A percentile compares a stretch with the other conserved stretches of the same genome.
Evolutionary conservation across 306 rosid genomes (phyloP).

Genomic region (Quercus alba): DNA sequence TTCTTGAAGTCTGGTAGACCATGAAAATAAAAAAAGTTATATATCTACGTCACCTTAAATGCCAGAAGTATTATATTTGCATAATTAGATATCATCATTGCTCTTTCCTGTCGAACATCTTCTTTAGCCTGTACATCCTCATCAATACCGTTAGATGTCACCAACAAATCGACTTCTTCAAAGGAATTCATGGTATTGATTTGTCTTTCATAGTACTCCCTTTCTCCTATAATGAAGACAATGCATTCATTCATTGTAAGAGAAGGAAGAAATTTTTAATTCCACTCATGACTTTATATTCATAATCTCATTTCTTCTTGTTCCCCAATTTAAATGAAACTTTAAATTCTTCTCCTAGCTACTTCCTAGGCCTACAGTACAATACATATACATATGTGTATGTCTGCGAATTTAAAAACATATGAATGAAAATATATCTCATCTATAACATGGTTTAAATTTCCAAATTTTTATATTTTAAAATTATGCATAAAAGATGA

Average conservation of each 20-base stretch:
- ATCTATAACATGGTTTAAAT: no score
- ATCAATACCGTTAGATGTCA: conserved; percentile 2
- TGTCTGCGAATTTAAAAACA: no score
- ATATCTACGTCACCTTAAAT: conserved; percentile 29
- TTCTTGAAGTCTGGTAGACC: background rate
- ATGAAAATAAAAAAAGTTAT: background rate
- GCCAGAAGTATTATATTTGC: conserved; percentile 46
- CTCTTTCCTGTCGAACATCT: conserved; percentile 42
- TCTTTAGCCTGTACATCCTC: conserved; percentile 25
- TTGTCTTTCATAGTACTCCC: conserved; percentile 50
- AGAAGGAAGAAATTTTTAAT: background rate
- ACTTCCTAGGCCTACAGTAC: no score
- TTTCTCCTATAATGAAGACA: conserved; percentile 36
- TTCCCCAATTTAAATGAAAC: no score
- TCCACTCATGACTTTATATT: no score
- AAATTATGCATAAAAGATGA: no score
- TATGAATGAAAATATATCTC: no score
- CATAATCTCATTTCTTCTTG: no score
- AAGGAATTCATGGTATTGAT: conserved; percentile 44
- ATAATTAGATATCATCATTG: conserved; percentile 51
- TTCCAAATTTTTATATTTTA: no score
- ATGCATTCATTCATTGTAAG: background rate
- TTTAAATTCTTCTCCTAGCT: no score
- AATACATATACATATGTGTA: no score
- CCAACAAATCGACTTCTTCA: conserved; percentile 35